Percentiles rank a stretch among this genome's conserved stretches.
Conservation (phyloP, 2,329 filamentous ascomycete species). For the Colletotrichum limetticola region DNA sequence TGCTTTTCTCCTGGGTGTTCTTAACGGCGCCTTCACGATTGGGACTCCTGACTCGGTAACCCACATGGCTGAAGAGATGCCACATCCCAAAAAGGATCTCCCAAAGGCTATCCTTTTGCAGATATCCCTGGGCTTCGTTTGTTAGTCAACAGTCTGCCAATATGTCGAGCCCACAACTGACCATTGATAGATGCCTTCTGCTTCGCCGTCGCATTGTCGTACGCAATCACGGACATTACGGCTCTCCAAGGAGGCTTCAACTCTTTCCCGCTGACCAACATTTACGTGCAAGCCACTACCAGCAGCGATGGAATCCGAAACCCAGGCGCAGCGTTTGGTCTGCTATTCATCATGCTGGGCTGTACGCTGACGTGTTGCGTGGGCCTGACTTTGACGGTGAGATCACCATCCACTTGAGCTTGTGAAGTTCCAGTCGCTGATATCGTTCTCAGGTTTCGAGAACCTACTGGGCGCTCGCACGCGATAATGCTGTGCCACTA, state of each 20-base stretch:
- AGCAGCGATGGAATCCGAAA: conserved; percentile 53
- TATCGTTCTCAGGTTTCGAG: conserved; percentile 36
- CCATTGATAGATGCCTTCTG: conserved; percentile 62
- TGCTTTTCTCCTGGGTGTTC: conserved; percentile 72
- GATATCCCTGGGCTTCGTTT: conserved; percentile 55
- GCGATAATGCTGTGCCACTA: conserved; percentile 71
- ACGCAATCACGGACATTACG: conserved; percentile 66
- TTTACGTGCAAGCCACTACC: conserved; percentile 68
- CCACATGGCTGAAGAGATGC: conserved; percentile 72
- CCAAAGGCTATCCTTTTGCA: conserved; percentile 63
- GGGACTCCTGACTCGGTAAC: conserved; percentile 73
- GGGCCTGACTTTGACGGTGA: conserved; percentile 61
- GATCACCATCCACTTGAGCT: background rate
- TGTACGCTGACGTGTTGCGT: conserved; percentile 60
- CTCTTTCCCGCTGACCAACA: conserved; percentile 70
- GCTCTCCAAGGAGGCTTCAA: conserved; percentile 61
- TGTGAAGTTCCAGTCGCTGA: background rate
- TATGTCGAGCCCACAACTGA: conserved; percentile 52
- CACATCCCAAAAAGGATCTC: conserved; percentile 55
- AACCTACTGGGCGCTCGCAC: conserved; percentile 64
- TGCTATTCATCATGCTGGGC: conserved; percentile 67
- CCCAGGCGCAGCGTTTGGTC: conserved; percentile 65
- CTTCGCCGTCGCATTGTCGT: conserved; percentile 62
- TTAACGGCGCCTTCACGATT: conserved; percentile 75
- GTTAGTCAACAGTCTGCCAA: conserved; percentile 48